Percentiles rank a stretch among this genome's conserved stretches.
Evolutionary conservation across 2,329 filamentous ascomycete genomes (phyloP).

Genomic region (Apiospora malaysiana): DNA sequence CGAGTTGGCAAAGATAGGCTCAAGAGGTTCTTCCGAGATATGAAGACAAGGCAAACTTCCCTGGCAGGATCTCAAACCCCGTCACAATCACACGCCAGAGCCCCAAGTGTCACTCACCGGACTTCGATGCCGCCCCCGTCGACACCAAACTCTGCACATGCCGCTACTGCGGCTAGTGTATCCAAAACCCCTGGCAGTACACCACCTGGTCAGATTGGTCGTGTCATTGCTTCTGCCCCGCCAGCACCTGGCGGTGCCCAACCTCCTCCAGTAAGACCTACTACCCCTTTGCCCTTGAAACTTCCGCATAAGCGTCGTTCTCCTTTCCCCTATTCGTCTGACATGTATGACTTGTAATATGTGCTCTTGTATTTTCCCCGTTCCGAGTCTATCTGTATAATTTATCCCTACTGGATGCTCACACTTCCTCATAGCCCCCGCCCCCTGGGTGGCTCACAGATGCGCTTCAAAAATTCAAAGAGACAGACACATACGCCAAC

Average conservation of each 20-base stretch:
- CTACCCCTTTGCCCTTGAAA: constrained; percentile 24
- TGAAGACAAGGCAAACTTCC: constrained; percentile 48
- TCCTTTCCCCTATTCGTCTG: constrained; percentile 40
- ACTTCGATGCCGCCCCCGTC: constrained; percentile 43
- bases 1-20: constrained; percentile 76
- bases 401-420: constrained; percentile 32
- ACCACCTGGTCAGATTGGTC: constrained; percentile 65
- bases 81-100: constrained; percentile 53
- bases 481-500: constrained; percentile 70
- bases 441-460: constrained; percentile 84
- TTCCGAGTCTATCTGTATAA: constrained; percentile 26
- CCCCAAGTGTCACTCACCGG: constrained; percentile 48
- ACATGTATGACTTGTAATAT: constrained; percentile 38
- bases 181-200: constrained; percentile 34
- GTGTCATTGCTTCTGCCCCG: constrained; percentile 70
- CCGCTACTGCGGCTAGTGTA: constrained; percentile 28
- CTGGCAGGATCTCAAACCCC: constrained; percentile 51
- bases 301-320: constrained; percentile 30
- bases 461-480: constrained; percentile 73
- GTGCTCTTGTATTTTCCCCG: constrained; percentile 18
- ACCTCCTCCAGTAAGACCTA: constrained; percentile 64
- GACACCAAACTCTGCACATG: constrained; percentile 37
- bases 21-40: constrained; percentile 66
- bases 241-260: constrained; percentile 57
- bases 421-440: constrained; percentile 65